Evolutionary conservation across 129 eudicot genomes (phyloP).

Genomic region (Sambucus nigra): DNA sequence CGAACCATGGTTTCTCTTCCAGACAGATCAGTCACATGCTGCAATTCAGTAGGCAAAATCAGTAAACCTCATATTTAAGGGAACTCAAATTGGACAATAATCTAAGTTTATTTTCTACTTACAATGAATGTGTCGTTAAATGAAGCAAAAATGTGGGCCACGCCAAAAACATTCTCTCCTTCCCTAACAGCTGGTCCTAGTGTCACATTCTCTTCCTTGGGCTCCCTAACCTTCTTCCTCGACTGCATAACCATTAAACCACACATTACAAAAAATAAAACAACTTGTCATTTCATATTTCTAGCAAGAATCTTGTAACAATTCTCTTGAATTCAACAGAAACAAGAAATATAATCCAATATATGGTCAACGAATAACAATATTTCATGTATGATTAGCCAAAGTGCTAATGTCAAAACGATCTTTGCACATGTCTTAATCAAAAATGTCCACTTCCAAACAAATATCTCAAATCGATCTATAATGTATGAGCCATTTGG

Average conservation of each 20-base stretch:
- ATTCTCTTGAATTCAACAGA: neutral
- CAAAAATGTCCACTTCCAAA: neutral
- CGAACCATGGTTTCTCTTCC: constrained; percentile 53
- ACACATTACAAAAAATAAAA: neutral
- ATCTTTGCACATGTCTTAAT: no score
- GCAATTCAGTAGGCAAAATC: constrained; percentile 2
- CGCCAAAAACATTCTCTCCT: constrained; percentile 35
- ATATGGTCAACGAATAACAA: no score
- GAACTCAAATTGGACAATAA: neutral
- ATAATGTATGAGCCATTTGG: no score
- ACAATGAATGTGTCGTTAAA: constrained; percentile 42
- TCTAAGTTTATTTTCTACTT: neutral
- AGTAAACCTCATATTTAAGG: neutral
- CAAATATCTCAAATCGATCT: neutral
- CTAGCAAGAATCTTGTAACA: neutral
- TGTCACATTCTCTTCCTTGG: constrained; percentile 40
- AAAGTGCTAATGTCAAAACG: no score
- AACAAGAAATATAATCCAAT: neutral
- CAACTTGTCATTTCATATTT: neutral
- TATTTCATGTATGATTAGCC: no score
- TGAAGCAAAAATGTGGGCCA: constrained; percentile 40
- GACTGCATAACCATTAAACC: constrained; percentile 17
- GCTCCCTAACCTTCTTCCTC: constrained; percentile 32
- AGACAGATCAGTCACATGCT: constrained; percentile 50
- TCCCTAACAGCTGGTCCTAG: constrained; percentile 32